These are phyloP conservation scores for Trichomonascaceae sp. DNA, from an alignment of 1,139 yeast species.

Conservation along the genomic window DNA sequence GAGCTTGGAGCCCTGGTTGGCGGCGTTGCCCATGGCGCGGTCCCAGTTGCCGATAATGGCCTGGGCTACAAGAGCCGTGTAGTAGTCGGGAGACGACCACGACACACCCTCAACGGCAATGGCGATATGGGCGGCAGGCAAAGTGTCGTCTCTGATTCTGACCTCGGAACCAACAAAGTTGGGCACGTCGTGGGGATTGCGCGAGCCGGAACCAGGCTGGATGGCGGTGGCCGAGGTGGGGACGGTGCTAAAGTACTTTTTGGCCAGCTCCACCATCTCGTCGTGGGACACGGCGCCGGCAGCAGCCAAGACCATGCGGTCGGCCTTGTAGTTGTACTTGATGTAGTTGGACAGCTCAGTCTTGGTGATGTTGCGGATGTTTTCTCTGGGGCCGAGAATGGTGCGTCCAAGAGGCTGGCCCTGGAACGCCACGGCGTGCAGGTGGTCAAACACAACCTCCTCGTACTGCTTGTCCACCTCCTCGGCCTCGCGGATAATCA, in stretches of 20 bases:
- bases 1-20: constrained; percentile 78
- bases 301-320: constrained; percentile 94
- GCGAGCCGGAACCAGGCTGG: constrained; percentile 57
- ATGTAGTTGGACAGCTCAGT: constrained; percentile 70
- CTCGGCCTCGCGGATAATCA: constrained; percentile 88
- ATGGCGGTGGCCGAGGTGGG: constrained; percentile 50
- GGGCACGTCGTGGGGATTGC: constrained; percentile 54
- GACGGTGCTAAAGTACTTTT: constrained; percentile 63
- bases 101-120: constrained; percentile 96
- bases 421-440: constrained; percentile 84
- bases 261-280: constrained; percentile 63
- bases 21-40: constrained; percentile 78
- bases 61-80: constrained; percentile 90
- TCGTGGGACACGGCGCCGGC: constrained; percentile 91
- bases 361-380: constrained; percentile 68
- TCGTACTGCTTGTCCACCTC: constrained; percentile 98
- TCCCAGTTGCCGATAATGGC: constrained; percentile 98
- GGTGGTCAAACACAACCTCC: constrained; percentile 93
- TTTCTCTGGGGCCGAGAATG: constrained; percentile 88
- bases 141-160: constrained; percentile 64
- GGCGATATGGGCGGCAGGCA: constrained; percentile 88
- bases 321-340: constrained; percentile 80
- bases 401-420: constrained; percentile 94
- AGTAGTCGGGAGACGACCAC: constrained; percentile 94
- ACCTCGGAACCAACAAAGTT: constrained; percentile 78